Evolutionary conservation across 2,329 filamentous ascomycete species (phyloP).

Genomic region (Alternaria sp.): DNA sequence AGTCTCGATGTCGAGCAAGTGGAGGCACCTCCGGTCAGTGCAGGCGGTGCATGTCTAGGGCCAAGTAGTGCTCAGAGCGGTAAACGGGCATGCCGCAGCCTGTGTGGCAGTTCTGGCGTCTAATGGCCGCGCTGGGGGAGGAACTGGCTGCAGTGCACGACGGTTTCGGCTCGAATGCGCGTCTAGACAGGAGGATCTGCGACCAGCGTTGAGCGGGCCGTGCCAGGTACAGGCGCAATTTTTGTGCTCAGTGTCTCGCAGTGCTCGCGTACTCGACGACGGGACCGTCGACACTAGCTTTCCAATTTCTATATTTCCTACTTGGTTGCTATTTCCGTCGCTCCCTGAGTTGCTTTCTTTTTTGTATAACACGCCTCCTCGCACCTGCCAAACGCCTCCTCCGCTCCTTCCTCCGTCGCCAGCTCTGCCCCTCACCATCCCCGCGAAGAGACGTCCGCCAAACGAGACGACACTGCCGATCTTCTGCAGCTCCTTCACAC

Average conservation of each 20-base stretch:
- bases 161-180: constrained; percentile 8
- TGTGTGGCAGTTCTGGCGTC: constrained; percentile 7
- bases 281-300: constrained; percentile 3
- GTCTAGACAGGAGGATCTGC: constrained; percentile 22
- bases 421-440: constrained; percentile 17
- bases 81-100: constrained; percentile 16
- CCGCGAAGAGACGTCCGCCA: constrained; percentile 4
- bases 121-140: constrained; percentile 12
- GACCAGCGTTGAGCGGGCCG: constrained; percentile 18
- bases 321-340: not conserved
- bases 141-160: constrained; percentile 6
- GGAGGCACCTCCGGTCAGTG: not conserved
- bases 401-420: constrained; percentile 6
- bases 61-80: constrained; percentile 4
- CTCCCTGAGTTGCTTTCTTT: not conserved
- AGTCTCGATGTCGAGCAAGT: not conserved
- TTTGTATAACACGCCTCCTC: constrained; percentile 1
- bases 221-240: constrained; percentile 29
- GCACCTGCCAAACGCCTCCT: constrained; percentile 1
- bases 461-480: not conserved
- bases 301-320: not conserved
- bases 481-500: not conserved
- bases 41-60: not conserved
- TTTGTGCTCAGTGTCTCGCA: constrained; percentile 7
- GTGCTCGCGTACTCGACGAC: constrained; percentile 12